Evolutionary conservation across 371 early-diverging fungal species (phyloP), one percentile per base, ranked within the genome.

Genomic region (Zopfochytrium polystomum): DNA sequence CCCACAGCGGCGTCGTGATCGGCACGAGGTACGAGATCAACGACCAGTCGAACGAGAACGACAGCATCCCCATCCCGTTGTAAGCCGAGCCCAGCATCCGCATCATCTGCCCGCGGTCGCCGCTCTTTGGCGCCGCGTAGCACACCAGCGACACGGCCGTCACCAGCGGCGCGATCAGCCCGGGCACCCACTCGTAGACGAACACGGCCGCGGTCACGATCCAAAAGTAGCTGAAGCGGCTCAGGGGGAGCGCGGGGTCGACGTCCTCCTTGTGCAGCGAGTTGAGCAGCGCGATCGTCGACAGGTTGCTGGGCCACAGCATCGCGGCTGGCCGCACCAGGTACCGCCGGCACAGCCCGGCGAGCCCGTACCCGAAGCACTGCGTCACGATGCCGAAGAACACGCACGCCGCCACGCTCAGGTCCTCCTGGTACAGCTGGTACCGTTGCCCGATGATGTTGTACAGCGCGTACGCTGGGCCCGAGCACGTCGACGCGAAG

Each of bases 221-320:
- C 66, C 83, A 75, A 74, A 91, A 90, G 71, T 86, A 81, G 55
- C 74, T 71, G 57, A 82, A 69, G 56, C 87, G 84, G 15, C 52
- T 51, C 50, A 50, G 13, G 15, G 48, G 48, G 48, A n/a, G n/a
- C n/a, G n/a, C n/a, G n/a, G n/a, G n/a, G n/a, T n/a, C 59, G 90
- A 82, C 0, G 87, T 79, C 42, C 80, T 78, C 73, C 88, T 85
- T 27, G n/a, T n/a, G n/a, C n/a, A n/a, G n/a, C n/a, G n/a, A n/a
- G n/a, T n/a, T n/a, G n/a, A n/a, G n/a, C n/a, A 92, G 70, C 6
- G 89, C 80, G 34, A 87, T 83, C 29, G 78, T 79, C 20, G 89
- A 77, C 54, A 90, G 68, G 44, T 76, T 82, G 2, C 68, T 47
- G 13, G 90, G 90, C 91, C 91, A 92, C 48, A 90, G 77, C 92